Evolutionary conservation across 2,329 filamentous ascomycete species (phyloP), one percentile per base, ranked within the genome.

Genomic region (Chaetomium globosum): DNA sequence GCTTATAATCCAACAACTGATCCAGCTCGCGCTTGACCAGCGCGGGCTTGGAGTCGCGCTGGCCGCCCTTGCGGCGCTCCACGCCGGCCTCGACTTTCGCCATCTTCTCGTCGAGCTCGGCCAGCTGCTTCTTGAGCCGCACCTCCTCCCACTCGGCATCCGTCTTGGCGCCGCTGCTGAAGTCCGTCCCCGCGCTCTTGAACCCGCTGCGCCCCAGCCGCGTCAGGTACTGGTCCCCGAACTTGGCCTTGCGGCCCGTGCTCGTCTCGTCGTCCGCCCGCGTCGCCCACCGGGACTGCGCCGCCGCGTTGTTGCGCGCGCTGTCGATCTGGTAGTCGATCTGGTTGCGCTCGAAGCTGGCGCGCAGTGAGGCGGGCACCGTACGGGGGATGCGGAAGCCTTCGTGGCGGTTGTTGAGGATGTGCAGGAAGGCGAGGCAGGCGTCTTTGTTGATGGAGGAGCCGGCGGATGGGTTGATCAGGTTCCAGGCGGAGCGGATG

Each of bases 81-180:
- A 89, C 88, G 52, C 88, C 86, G 64, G 87, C 84, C 78, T 96
- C 93, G 1, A 97, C 89, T 65, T 90, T 89, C 43, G 89, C 87
- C 68, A 97, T 89, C 81, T 96, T 96, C 64, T 89, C 85, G 73
- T 99, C 93, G 31, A 99, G 81, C 72, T 98, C 94, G 28, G 87
- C 85, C 36, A 99, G 85, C 78, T 98, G 93, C 75, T 95, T 93
- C 83, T 96, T 94, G 70, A 99, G 83, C 61, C 93, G 87, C 53
- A 98, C 95, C 78, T 98, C 95, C 78, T 99, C 95, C 93, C 95
- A 98, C 76, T 99, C 95, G 30, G 70, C 71, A 73, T 96, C 94
- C 67, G 90, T 91, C 68, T 91, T 70, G 51, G 71, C 90, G 46
- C 85, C 90, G 46, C 85, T 84, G 65, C 88, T 90, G 76, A 98